Percentiles rank a stretch among this genome's conserved stretches.
These are phyloP conservation scores for Picea abies DNA, from an alignment of 83 land plant genomes.

Conservation along the genomic window DNA sequence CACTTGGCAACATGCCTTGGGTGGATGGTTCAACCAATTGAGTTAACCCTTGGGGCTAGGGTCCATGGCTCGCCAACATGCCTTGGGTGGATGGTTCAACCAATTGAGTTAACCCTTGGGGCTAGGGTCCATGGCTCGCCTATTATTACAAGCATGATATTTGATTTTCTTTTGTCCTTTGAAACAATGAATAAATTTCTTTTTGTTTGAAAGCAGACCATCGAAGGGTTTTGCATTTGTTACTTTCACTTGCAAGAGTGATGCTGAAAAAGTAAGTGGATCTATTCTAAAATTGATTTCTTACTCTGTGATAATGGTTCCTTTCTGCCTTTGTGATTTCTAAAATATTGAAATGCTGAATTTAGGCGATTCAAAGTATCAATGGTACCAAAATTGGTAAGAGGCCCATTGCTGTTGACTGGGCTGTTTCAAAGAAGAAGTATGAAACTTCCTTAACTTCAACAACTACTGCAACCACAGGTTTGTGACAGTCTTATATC, in stretches of 20 bases:
- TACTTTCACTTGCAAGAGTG: conserved; percentile 81
- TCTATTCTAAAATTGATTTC: background rate
- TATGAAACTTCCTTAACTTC: conserved; percentile 38
- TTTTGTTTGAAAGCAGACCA: conserved; percentile 32
- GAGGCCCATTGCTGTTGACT: conserved; percentile 95
- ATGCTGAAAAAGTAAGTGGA: conserved; percentile 82
- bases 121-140: too few relatives aligned
- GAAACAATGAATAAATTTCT: background rate
- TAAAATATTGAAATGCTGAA: background rate
- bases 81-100: too few relatives aligned
- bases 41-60: too few relatives aligned
- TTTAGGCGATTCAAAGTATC: conserved; percentile 81
- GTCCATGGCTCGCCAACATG: too few relatives aligned
- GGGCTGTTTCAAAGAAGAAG: conserved; percentile 87
- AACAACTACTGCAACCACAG: conserved; percentile 6
- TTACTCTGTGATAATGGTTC: background rate
- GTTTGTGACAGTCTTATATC: background rate
- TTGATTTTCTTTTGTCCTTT: background rate
- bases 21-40: too few relatives aligned
- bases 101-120: too few relatives aligned
- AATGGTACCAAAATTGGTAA: conserved; percentile 79
- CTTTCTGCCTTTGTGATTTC: background rate
- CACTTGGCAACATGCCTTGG: too few relatives aligned
- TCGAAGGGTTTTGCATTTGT: conserved; percentile 97
- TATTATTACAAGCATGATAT: background rate